Conservation (phyloP, 306 rosid genomes). For the Cyclanthera cordifolia region DNA sequence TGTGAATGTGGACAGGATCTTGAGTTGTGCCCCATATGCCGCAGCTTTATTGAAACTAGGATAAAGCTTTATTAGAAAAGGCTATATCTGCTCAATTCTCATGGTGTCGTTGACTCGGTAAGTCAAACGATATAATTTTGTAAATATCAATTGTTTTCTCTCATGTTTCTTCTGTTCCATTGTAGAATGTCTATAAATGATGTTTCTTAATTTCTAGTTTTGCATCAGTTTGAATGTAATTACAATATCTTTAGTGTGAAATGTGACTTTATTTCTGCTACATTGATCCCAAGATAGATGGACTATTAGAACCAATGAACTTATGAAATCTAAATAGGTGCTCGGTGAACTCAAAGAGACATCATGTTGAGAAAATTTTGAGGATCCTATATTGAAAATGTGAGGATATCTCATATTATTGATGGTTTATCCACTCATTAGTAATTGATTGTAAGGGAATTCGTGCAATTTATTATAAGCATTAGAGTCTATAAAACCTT, state of each 20-base stretch:
- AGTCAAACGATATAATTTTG: neutral
- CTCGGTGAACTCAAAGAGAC: no score
- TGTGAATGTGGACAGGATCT: constrained; percentile 77
- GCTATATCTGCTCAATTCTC: neutral
- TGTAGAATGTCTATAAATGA: neutral
- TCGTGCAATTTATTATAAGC: no score
- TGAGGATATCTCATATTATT: no score
- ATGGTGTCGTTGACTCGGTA: neutral
- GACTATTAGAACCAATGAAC: no score
- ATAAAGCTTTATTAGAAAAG: constrained; percentile 58
- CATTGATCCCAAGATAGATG: no score
- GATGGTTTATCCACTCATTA: no score
- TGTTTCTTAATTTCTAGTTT: neutral
- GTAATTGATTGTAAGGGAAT: no score
- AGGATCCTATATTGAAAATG: no score
- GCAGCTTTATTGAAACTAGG: constrained; percentile 50
- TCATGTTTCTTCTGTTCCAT: no score
- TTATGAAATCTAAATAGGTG: no score
- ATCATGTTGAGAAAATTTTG: no score
- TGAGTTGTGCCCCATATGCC: constrained; percentile 72
- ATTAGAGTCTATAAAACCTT: no score
- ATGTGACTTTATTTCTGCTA: neutral
- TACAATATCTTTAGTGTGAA: neutral
- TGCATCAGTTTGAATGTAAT: neutral
- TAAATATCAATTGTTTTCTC: constrained; percentile 1